Evolutionary conservation across 768 basidiomycete genomes (phyloP), one percentile per base, ranked within the genome.

Genomic region (Hericium alpestre): DNA sequence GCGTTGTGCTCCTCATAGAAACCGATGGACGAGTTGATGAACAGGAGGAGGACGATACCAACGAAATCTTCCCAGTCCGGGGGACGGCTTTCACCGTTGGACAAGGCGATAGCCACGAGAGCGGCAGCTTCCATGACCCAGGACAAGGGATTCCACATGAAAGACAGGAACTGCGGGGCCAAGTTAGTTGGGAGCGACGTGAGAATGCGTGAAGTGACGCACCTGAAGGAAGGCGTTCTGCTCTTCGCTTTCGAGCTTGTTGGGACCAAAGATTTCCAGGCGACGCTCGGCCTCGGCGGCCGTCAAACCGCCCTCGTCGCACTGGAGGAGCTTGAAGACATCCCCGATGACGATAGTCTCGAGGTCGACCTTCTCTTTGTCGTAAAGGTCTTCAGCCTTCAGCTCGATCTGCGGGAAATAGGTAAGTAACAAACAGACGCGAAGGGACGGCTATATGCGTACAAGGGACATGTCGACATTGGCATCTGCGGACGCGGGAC

Each of bases 111-210:
- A 51, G 95, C 94, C 63, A 93, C 92, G 32, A 93, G 78, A 8
- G 91, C 90, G 40, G 93, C 93, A 60, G 87, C 93, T 73, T 98
- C 95, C 95, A 98, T 98, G 72, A 98, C 95, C 95, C 95, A 98
- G 38, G 95, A 98, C 12, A 98, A 78, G 47, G 95, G 95, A 75
- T 98, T 98, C 95, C 95, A 98, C 95, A 97, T 98, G 81, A 98
- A 98, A 69, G 85, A 84, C 64, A 93, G 74, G 73, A 94, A 93
- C 89, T 90, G 50, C 5, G 10, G 22, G 9, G 46, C 32, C 27
- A 0, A 10, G 27, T 27, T 25, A 49, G 38, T 40, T 49, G 1
- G 15, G 22, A 27, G 20, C 12, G 18, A 27, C 1, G 2, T 2
- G 38, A 27, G 7, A 7, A 3, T 6, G 40, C 10, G 37, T 38